Evolutionary conservation across 2,329 filamentous ascomycete species (phyloP), one percentile per base, ranked within the genome.

Genomic region (Purpureocillium lavendulum): DNA sequence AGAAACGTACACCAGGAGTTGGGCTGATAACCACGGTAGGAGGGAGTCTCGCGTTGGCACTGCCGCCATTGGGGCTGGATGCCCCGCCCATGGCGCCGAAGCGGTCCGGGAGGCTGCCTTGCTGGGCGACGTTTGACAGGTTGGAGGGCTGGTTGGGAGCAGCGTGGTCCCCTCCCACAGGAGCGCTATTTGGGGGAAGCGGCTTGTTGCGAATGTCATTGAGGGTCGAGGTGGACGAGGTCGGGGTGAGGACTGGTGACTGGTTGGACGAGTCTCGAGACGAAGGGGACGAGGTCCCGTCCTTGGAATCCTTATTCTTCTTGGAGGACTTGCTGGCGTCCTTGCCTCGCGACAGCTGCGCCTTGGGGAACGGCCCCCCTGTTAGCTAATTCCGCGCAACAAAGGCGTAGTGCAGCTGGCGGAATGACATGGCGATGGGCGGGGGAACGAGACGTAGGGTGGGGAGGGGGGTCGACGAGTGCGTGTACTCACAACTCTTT

Each of bases 1-100:
- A 33, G 31, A 33, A 29, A 44, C 84, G 71, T 75, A 92, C 87
- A 51, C 89, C 88, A 61, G 87, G 85, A 57, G 90, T 97, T 39
- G 89, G 89, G 63, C 88, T 96, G 62, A 97, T 92, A 50, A 96
- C 79, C 44, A 97, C 89, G 55, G 87, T 94, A 16, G 90, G 90
- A 33, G 87, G 82, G 43, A 87, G 70, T 44, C 61, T 56, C 13
- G 57, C 43, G 40, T 50, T 61, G 36, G 46, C 36, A 40, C 41
- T 54, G 42, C 56, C 50, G 42, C 64, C 60, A 44, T 65, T 63
- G 40, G 61, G 57, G 38, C 60, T 64, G 24, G 56, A 50, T 18
- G 55, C 51, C 26, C 55, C 54, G 43, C 57, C 60, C 39, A 54
- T 44, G 16, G 57, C 40, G 33, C 61, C 63, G 49, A 66, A 72